A percentile compares a stretch with the other conserved stretches of the same genome.
Conservation (phyloP, 306 rosid genomes). For the Lagenaria siceraria region DNA sequence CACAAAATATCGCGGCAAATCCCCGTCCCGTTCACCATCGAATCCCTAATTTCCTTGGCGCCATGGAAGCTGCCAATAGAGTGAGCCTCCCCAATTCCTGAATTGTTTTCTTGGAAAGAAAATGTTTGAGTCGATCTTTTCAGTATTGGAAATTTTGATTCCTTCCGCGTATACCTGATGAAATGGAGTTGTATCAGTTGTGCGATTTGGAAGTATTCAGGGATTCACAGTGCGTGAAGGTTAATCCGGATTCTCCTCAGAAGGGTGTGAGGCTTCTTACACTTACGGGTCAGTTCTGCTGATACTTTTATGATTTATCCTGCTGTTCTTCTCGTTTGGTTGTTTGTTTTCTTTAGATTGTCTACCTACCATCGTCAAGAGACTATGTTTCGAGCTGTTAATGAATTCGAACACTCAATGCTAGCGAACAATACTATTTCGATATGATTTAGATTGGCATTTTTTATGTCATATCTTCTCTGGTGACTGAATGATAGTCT, state of each 20-base stretch:
- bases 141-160: not conserved
- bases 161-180: not conserved
- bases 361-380: not conserved
- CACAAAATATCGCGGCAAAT: constrained; percentile 41
- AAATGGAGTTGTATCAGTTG: constrained; percentile 36
- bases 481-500: too few species aligned
- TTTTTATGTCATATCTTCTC: not conserved
- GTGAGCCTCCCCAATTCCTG: constrained; percentile 12
- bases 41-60: constrained; percentile 81
- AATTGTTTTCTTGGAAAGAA: not conserved
- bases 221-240: constrained; percentile 63
- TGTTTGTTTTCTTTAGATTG: not conserved
- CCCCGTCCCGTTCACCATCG: constrained; percentile 93
- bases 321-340: not conserved
- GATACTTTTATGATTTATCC: not conserved
- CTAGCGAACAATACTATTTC: not conserved
- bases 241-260: constrained; percentile 97
- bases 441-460: not conserved
- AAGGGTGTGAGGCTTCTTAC: constrained; percentile 91
- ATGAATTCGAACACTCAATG: not conserved
- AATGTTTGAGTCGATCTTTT: not conserved
- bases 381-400: not conserved
- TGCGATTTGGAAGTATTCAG: constrained; percentile 46
- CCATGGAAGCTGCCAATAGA: constrained; percentile 57
- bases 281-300: constrained; percentile 46